A percentile compares a stretch with the other conserved stretches of the same genome.
Evolutionary conservation across 1,284 basidiomycete species (phyloP).

Genomic region (Flammula alnicola): DNA sequence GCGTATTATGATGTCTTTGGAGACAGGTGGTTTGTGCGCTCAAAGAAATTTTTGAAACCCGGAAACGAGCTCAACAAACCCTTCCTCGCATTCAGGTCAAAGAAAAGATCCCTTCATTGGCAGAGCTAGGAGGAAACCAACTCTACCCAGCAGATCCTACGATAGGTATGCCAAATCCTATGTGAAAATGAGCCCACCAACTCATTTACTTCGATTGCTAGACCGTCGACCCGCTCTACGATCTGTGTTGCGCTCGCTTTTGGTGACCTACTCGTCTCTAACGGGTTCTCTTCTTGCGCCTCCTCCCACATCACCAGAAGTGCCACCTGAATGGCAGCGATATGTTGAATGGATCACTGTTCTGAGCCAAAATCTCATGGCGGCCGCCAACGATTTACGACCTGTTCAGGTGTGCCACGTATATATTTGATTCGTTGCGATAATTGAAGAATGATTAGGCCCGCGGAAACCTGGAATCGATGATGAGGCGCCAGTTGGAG

Average conservation of each 20-base stretch:
- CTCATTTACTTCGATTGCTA: slow-evolving; percentile 31
- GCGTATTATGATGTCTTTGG: slow-evolving; percentile 76
- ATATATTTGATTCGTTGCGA: neutral
- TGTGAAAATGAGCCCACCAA: neutral
- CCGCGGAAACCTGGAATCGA: slow-evolving; percentile 69
- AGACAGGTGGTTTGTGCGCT: slow-evolving; percentile 76
- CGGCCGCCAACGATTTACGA: slow-evolving; percentile 79
- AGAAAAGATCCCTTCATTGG: slow-evolving; percentile 74
- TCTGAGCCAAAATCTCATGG: slow-evolving; percentile 81
- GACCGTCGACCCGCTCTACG: slow-evolving; percentile 75
- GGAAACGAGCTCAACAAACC: slow-evolving; percentile 7
- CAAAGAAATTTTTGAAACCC: slow-evolving; percentile 12
- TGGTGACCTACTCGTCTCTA: slow-evolving; percentile 72
- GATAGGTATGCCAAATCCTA: slow-evolving; percentile 47
- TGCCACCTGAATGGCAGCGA: slow-evolving; percentile 69
- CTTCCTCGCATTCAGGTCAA: slow-evolving; percentile 55
- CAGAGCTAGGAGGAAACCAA: slow-evolving; percentile 71
- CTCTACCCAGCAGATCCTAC: slow-evolving; percentile 73
- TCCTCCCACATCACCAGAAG: slow-evolving; percentile 49
- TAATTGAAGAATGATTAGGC: slow-evolving; percentile 47
- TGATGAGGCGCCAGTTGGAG: slow-evolving; percentile 78
- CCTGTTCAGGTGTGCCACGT: slow-evolving; percentile 67
- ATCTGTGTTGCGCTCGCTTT: slow-evolving; percentile 67
- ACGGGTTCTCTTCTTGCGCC: slow-evolving; percentile 65
- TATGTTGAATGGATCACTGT: slow-evolving; percentile 77